Evolutionary conservation across 805 yeast species (phyloP).

Genomic region (Saccharomycopsis sp.): DNA sequence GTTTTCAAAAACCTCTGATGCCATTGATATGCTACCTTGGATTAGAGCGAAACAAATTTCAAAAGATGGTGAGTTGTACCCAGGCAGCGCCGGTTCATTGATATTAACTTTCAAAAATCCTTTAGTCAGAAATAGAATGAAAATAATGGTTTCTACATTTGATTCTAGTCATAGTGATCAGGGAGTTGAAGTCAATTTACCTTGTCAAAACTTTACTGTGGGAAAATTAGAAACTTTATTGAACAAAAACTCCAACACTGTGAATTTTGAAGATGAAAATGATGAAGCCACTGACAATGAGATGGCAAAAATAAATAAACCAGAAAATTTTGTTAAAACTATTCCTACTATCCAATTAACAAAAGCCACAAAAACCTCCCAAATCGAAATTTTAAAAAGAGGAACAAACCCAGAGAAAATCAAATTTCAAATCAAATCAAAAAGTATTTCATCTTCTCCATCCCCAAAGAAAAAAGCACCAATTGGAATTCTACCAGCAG

Average conservation of each 20-base stretch:
- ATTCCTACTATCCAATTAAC: slow-evolving; percentile 9
- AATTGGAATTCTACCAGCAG: not conserved
- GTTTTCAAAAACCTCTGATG: slow-evolving; percentile 16
- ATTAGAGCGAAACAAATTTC: slow-evolving; percentile 12
- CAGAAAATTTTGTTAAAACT: slow-evolving; percentile 7
- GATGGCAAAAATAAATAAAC: not conserved
- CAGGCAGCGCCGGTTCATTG: not conserved
- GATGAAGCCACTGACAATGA: not conserved
- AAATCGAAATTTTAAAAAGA: slow-evolving; percentile 6
- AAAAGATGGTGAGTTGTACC: not conserved
- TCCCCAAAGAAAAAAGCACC: no score
- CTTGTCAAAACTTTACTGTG: slow-evolving; percentile 9
- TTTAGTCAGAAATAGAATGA: not conserved
- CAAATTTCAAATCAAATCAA: not conserved
- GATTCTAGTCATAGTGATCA: slow-evolving; percentile 11
- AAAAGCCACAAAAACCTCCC: slow-evolving; percentile 4
- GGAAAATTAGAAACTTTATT: slow-evolving; percentile 1
- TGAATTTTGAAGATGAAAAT: not conserved
- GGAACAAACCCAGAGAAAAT: not conserved
- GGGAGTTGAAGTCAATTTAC: slow-evolving; percentile 9
- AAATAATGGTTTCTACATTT: slow-evolving; percentile 9
- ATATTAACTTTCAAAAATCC: slow-evolving; percentile 9
- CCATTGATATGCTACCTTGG: slow-evolving; percentile 21
- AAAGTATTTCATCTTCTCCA: no score
- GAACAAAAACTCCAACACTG: not conserved